A percentile compares a stretch with the other conserved stretches of the same genome.
phyloP scores from a whole-genome alignment of 805 yeast species.

The Ogataea angusta region DNA sequence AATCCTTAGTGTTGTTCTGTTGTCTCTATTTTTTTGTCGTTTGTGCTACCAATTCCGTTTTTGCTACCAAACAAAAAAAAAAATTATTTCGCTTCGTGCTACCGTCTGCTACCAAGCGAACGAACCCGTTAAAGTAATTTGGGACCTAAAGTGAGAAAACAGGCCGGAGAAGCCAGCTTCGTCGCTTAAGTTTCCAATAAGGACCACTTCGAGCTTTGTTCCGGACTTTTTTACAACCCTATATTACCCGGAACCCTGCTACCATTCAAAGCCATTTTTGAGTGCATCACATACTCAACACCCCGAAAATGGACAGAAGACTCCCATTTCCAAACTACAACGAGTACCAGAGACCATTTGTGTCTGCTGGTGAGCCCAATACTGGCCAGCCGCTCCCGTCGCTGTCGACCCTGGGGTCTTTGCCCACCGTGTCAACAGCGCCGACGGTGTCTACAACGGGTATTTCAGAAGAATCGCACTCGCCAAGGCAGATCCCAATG shows the following conservation, averaged over 20 bases:
- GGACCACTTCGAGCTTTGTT: not conserved
- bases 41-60: conserved; percentile 10
- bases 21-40: not conserved
- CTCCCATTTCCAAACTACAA: conserved; percentile 4
- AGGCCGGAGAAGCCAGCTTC: not conserved
- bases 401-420: conserved; percentile 1
- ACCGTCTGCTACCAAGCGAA: conserved; percentile 13
- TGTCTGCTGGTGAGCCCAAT: conserved; percentile 2
- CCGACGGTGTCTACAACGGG: conserved; percentile 2
- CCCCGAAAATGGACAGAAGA: conserved; percentile 6
- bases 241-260: conserved; percentile 1
- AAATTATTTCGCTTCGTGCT: conserved; percentile 10
- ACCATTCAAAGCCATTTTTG: conserved; percentile 6
- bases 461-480: not conserved
- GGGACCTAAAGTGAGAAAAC: not conserved
- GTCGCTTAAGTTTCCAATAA: not conserved
- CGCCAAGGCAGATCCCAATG: conserved; percentile 14
- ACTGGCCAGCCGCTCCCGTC: not conserved
- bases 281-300: not conserved
- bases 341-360: conserved; percentile 3
- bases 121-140: conserved; percentile 1
- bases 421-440: conserved; percentile 4
- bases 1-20: not conserved
- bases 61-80: conserved; percentile 12
- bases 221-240: not conserved